Base-by-base conservation (phyloP, 352 stramenopile species). In the Elongisporangium prolatum region DNA sequence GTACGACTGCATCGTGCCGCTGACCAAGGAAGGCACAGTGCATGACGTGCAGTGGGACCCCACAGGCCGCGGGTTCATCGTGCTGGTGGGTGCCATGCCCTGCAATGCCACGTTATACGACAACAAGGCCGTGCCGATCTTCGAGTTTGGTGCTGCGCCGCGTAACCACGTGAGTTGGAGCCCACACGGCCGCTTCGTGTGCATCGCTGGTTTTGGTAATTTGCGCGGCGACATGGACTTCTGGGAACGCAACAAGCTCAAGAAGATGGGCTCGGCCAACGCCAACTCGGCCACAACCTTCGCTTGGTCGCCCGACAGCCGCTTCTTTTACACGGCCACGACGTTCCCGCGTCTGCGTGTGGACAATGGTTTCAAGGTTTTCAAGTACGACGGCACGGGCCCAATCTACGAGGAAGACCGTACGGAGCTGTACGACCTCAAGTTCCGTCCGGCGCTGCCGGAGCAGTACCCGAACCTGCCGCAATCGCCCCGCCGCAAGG, bases 331-430 rank as follows among this genome's bases (percentile, higher is more conserved):
- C 40, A 98, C 96, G 40, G 93, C 91, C 18, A 99, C 96, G 20
- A 98, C 93, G 18, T 98, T 97, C 60, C 97, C 97, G n/a, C 88
- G 97, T 48, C 97, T 99, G 80, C 98, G 98, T 77, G 97, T 99
- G 10, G 97, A 99, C 71, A 99, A 99, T 71, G 93, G 94, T 53
- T 93, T 98, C 22, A 93, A 97, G 67, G 62, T 99, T 4, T 99
- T 98, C 76, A 85, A 86, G 52, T 99, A 99, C 74, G 96, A 99
- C 71, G 97, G 97, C 48, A 74, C 72, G 13, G 91, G 89, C 11
- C 90, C 90, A 18, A 87, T 98, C 64, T 69, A 88, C 77, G 85
- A 80, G 69, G 90, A 89, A 60, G 86, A 83, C 54, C 89, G 87
- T 57, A 68, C 57, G 4, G 86, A 93, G 75, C 71, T 96, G 14